phyloP scores from a whole-genome alignment of 257 asterid genomes.

The Petunia secreta region DNA sequence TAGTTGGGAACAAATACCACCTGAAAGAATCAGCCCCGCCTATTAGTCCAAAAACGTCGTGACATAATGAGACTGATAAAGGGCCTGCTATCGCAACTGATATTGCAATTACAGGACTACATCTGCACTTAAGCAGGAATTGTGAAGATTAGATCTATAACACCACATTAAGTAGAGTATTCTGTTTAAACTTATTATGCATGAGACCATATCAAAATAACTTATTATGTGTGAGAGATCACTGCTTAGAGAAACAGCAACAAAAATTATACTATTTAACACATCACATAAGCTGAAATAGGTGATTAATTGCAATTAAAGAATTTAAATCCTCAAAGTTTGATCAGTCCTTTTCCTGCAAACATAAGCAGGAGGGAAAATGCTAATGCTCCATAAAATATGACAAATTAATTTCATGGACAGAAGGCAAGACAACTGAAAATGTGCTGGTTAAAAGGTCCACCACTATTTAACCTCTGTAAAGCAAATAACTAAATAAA shows the following conservation, averaged over 20 bases:
- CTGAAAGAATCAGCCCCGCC: conserved; percentile 44
- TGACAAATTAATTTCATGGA: neutral
- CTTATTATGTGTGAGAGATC: neutral
- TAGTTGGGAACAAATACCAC: conserved; percentile 95
- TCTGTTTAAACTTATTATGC: conserved; percentile 1
- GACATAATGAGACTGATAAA: neutral
- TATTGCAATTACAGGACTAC: neutral
- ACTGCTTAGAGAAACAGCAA: conserved; percentile 4
- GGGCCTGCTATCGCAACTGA: neutral
- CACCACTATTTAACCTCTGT: neutral
- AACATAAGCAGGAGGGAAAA: neutral
- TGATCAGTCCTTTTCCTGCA: neutral
- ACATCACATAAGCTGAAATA: neutral
- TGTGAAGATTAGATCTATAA: neutral
- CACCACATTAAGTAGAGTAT: neutral
- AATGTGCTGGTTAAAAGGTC: conserved; percentile 7
- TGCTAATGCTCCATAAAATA: neutral
- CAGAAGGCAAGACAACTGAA: no score
- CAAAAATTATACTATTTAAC: neutral
- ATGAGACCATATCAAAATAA: neutral
- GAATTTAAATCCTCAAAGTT: neutral
- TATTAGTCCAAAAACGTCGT: neutral
- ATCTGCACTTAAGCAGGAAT: neutral
- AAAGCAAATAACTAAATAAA: neutral
- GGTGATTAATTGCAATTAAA: neutral